A percentile compares a stretch with the other conserved stretches of the same genome.
phyloP scores from a whole-genome alignment of 2,329 filamentous ascomycete species.

The Phaeosphaeriaceae sp. region DNA sequence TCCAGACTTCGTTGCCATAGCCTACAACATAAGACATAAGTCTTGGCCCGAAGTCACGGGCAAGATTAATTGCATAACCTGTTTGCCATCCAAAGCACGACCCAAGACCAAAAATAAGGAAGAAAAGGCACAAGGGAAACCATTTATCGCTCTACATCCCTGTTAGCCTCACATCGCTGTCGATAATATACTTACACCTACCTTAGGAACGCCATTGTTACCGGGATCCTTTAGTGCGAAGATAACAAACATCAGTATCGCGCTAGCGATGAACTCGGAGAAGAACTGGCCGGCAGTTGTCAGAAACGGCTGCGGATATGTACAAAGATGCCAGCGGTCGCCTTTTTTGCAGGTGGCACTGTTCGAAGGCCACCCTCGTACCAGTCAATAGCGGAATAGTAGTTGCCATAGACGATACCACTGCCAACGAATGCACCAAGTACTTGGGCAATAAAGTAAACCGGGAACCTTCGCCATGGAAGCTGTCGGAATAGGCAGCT shows the following conservation, averaged over 20 bases:
- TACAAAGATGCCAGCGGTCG: constrained; percentile 76
- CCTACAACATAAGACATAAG: constrained; percentile 71
- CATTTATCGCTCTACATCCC: constrained; percentile 35
- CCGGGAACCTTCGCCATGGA: constrained; percentile 71
- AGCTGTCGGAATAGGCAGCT: constrained; percentile 73
- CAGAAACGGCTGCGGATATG: constrained; percentile 72
- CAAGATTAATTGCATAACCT: constrained; percentile 76
- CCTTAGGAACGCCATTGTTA: constrained; percentile 47
- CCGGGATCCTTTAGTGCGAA: constrained; percentile 69
- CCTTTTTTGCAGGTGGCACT: constrained; percentile 61
- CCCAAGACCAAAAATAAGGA: constrained; percentile 75
- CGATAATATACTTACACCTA: constrained; percentile 7
- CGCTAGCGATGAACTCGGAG: constrained; percentile 71
- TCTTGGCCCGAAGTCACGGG: constrained; percentile 73
- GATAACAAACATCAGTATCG: constrained; percentile 73
- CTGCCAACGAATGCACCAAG: constrained; percentile 70
- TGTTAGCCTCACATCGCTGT: not conserved
- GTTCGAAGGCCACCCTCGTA: constrained; percentile 71
- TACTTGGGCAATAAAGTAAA: constrained; percentile 70
- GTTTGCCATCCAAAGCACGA: constrained; percentile 79
- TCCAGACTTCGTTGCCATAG: constrained; percentile 72
- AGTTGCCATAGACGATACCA: constrained; percentile 53
- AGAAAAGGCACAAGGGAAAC: constrained; percentile 67
- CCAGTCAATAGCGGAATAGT: constrained; percentile 64
- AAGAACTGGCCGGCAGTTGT: constrained; percentile 72